phyloP scores from a whole-genome alignment of 108 stramenopile species.

The Discostella pseudostelligera region DNA sequence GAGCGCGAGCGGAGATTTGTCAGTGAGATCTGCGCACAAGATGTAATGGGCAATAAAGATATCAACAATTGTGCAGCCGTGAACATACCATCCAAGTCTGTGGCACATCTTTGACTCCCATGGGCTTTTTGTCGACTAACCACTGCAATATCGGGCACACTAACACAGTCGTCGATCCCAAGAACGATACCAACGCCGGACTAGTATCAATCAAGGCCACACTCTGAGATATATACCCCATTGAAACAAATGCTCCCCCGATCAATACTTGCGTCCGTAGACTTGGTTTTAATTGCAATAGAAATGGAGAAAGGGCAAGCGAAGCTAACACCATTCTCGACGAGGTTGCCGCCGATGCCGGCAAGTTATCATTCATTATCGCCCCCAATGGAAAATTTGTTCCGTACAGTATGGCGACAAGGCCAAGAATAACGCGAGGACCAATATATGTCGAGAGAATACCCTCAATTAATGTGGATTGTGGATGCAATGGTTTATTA shows the following conservation, averaged over 20 bases:
- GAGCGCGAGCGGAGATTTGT: neutral
- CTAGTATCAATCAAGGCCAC: slow-evolving; percentile 32
- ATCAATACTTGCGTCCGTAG: slow-evolving; percentile 16
- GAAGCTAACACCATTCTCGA: slow-evolving; percentile 40
- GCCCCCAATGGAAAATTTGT: slow-evolving; percentile 51
- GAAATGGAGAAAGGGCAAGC: slow-evolving; percentile 35
- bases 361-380: slow-evolving; percentile 49
- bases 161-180: slow-evolving; percentile 41
- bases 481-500: neutral
- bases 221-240: slow-evolving; percentile 47
- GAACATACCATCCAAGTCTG: slow-evolving; percentile 36
- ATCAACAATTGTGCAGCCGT: too few relatives aligned
- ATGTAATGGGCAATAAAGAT: too few relatives aligned
- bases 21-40: too few relatives aligned
- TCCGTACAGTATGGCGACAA: slow-evolving; percentile 43
- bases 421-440: slow-evolving; percentile 27
- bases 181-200: slow-evolving; percentile 43
- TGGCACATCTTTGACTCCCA: slow-evolving; percentile 39
- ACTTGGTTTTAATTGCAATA: slow-evolving; percentile 26
- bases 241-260: slow-evolving; percentile 33
- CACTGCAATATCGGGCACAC: slow-evolving; percentile 38
- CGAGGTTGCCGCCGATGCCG: slow-evolving; percentile 44
- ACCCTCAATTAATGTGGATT: slow-evolving; percentile 23
- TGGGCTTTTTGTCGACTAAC: slow-evolving; percentile 29
- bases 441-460: slow-evolving; percentile 36